Evolutionary conservation across 768 basidiomycete genomes (phyloP).

Genomic region (Tephrocybe sp.): DNA sequence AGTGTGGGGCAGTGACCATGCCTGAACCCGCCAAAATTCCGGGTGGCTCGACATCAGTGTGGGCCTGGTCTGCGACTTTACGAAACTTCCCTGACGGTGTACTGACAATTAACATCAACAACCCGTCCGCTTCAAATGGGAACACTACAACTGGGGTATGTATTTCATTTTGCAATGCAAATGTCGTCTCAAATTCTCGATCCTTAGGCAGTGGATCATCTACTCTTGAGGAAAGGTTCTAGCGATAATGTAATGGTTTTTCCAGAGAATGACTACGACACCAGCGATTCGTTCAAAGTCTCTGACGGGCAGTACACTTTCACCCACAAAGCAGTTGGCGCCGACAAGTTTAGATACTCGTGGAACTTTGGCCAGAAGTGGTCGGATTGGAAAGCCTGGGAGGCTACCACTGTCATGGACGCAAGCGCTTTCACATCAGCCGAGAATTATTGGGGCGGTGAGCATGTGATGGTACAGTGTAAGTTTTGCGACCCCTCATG

Average conservation of each 20-base stretch:
- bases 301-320: constrained; percentile 70
- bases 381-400: constrained; percentile 80
- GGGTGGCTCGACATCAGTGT: constrained; percentile 58
- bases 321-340: constrained; percentile 81
- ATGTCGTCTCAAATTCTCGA: constrained; percentile 10
- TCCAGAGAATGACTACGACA: constrained; percentile 79
- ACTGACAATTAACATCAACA: constrained; percentile 66
- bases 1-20: constrained; percentile 51
- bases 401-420: constrained; percentile 67
- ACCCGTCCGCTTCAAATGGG: constrained; percentile 44
- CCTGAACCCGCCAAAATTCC: constrained; percentile 50
- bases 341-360: constrained; percentile 85
- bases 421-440: constrained; percentile 50
- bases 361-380: constrained; percentile 86
- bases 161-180: constrained; percentile 14
- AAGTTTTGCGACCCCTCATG: constrained; percentile 24
- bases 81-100: constrained; percentile 81
- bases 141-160: constrained; percentile 57
- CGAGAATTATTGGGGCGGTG: constrained; percentile 72
- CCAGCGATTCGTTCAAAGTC: constrained; percentile 49
- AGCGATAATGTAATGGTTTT: constrained; percentile 83
- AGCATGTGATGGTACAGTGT: constrained; percentile 92
- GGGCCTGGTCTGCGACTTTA: constrained; percentile 76
- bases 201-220: constrained; percentile 63
- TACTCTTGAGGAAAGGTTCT: constrained; percentile 80